These are phyloP conservation scores for Plantago major DNA, from an alignment of 257 asterid genomes.

Conservation along the genomic window DNA sequence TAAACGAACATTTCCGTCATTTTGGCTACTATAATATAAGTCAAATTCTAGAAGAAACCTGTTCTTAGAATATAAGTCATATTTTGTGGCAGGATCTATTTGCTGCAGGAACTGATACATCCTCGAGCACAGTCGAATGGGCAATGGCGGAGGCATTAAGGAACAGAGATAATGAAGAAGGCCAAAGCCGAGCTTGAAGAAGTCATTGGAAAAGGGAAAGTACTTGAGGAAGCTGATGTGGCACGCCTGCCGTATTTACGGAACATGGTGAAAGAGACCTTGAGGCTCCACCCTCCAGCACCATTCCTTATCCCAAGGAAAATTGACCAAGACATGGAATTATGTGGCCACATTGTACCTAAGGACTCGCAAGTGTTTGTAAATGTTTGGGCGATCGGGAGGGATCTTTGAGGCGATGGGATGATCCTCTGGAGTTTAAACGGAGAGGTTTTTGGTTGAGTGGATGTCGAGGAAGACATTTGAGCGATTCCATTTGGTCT, in stretches of 20 bases:
- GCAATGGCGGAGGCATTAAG: constrained; percentile 19
- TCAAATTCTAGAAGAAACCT: no score
- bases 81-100: constrained; percentile 19
- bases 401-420: constrained; percentile 53
- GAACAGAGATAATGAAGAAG: constrained; percentile 8
- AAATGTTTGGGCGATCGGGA: constrained; percentile 56
- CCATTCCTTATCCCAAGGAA: constrained; percentile 51
- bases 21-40: no score
- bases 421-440: constrained; percentile 45
- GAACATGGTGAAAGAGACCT: constrained; percentile 37
- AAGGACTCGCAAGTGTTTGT: constrained; percentile 46
- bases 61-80: no score
- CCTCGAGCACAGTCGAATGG: constrained; percentile 22
- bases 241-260: constrained; percentile 40
- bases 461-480: constrained; percentile 26
- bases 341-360: constrained; percentile 42
- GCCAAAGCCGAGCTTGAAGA: constrained; percentile 14
- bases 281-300: constrained; percentile 57
- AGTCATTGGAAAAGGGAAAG: constrained; percentile 1
- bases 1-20: no score
- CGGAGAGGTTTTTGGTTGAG: constrained; percentile 44
- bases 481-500: constrained; percentile 56
- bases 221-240: neutral
- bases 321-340: constrained; percentile 35
- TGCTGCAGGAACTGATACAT: constrained; percentile 11